phyloP scores from a whole-genome alignment of 2,329 filamentous ascomycete genomes.

The Aspergillus hiratsukae region DNA sequence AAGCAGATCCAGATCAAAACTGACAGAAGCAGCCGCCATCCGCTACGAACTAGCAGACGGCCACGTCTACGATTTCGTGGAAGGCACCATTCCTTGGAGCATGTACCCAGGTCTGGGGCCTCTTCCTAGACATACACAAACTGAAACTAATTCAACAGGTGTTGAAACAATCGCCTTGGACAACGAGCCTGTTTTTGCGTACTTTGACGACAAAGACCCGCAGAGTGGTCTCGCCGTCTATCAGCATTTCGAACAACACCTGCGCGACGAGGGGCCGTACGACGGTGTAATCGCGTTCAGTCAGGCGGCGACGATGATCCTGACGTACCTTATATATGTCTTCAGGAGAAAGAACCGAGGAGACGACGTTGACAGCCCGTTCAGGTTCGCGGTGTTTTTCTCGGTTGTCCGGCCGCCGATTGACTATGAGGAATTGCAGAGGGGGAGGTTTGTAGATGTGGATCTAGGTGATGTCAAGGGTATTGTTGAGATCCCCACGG shows the following conservation, averaged over 20 bases:
- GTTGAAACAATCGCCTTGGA: slow-evolving; percentile 1
- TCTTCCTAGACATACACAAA: not conserved
- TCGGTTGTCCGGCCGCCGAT: slow-evolving; percentile 5
- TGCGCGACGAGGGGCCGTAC: slow-evolving; percentile 23
- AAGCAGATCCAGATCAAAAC: not conserved
- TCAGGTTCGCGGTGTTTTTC: slow-evolving; percentile 24
- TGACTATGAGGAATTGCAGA: slow-evolving; percentile 1
- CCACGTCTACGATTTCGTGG: slow-evolving; percentile 20
- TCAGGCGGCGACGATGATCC: slow-evolving; percentile 19
- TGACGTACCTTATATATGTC: slow-evolving; percentile 11
- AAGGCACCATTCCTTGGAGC: slow-evolving; percentile 13
- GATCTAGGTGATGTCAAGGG: not conserved
- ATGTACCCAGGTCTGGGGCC: slow-evolving; percentile 9
- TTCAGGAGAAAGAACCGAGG: slow-evolving; percentile 3
- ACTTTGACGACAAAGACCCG: slow-evolving; percentile 1
- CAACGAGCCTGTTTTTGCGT: slow-evolving; percentile 7
- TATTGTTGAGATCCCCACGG: slow-evolving; percentile 10
- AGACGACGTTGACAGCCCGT: slow-evolving; percentile 8
- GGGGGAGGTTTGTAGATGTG: not conserved
- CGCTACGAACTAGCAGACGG: slow-evolving; percentile 17
- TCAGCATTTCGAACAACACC: slow-evolving; percentile 9
- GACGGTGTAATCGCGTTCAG: slow-evolving; percentile 27
- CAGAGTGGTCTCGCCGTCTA: slow-evolving; percentile 2
- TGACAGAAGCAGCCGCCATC: slow-evolving; percentile 10
- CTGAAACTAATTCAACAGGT: not conserved